phyloP scores from a whole-genome alignment of 2,329 filamentous ascomycete genomes.

The Diaporthe australafricana region DNA sequence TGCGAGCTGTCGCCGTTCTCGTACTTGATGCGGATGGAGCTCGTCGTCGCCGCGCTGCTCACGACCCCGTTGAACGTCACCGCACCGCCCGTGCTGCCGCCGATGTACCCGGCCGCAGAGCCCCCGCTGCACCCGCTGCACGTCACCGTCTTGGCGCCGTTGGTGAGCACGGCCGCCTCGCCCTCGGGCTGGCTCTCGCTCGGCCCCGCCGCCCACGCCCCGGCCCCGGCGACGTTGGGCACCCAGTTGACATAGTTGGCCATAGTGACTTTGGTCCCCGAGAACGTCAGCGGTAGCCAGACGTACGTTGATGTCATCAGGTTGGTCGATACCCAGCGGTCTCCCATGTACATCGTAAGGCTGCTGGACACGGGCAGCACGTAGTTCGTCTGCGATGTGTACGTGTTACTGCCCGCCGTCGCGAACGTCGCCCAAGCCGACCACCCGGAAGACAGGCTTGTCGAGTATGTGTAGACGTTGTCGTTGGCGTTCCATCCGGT shows the following conservation, averaged over 20 bases:
- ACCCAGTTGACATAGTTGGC: slow-evolving; percentile 68
- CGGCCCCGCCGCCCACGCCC: slow-evolving; percentile 49
- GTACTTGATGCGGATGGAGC: slow-evolving; percentile 67
- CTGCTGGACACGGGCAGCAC: slow-evolving; percentile 58
- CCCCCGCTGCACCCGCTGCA: slow-evolving; percentile 66
- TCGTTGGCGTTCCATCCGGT: slow-evolving; percentile 71
- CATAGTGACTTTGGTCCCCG: slow-evolving; percentile 63
- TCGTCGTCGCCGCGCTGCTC: slow-evolving; percentile 55
- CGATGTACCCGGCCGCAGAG: slow-evolving; percentile 65
- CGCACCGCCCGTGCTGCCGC: slow-evolving; percentile 58
- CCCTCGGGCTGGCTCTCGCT: slow-evolving; percentile 62
- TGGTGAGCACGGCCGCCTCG: slow-evolving; percentile 57
- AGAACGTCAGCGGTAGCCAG: slow-evolving; percentile 71
- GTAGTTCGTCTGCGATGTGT: slow-evolving; percentile 68
- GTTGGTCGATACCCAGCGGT: slow-evolving; percentile 71
- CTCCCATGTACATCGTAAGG: slow-evolving; percentile 71
- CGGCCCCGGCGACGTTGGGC: slow-evolving; percentile 39
- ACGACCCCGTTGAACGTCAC: slow-evolving; percentile 60
- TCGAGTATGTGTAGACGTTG: slow-evolving; percentile 57
- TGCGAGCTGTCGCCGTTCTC: slow-evolving; percentile 65
- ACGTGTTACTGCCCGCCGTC: slow-evolving; percentile 66
- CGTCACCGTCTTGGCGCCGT: slow-evolving; percentile 57
- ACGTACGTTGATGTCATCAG: slow-evolving; percentile 72
- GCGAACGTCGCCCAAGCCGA: slow-evolving; percentile 69
- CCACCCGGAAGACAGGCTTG: slow-evolving; percentile 59